Evolutionary conservation across 768 basidiomycete species (phyloP), one percentile per base, ranked within the genome.

Genomic region (Punctularia strigosozonata): DNA sequence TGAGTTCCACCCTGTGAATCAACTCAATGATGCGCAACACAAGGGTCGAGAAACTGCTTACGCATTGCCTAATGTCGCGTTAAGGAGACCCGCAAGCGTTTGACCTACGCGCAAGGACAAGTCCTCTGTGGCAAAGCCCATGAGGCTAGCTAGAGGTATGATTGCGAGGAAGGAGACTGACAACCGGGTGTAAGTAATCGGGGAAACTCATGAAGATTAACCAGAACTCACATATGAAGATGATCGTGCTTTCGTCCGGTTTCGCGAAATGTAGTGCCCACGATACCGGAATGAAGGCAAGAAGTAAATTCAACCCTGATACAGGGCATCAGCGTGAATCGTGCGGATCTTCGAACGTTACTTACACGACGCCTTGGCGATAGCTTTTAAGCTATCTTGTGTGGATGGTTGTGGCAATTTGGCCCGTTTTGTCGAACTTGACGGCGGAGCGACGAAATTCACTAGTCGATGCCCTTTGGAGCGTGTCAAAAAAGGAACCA

Each of bases 91-190:
- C 3, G 86, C 85, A 8, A 88, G 60, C 2, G 86, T 86, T 55
- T 85, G 80, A 2, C 87, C 88, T 2, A 89, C 78, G 22, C 86
- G 75, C 40, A 87, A 50, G 3, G 88, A 83, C 14, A 91, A 47
- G 46, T 91, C 84, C 43, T 91, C 88, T 0, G 88, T 91, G 1
- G 85, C 85, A 51, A 88, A 89, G 1, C 78, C 80, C 2, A 90
- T 66, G 4, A 89, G 80, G 60, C 86, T 85, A 30, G 87, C 87
- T 4, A 90, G 65, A 5, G 88, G 88, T 43, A 91, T 72, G 42
- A 91, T 91, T 6, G 88, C 75, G 30, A 86, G 58, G 53, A 90
- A 87, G 1, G 77, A 75, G 51, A 80, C 81, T 85, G 46, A 34
- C 14, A 15, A 13, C 28, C 24, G 20, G 34, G 28, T 33, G 28